Percentiles rank a stretch among this genome's conserved stretches.
These are phyloP conservation scores for Schwanniomyces polymorphus DNA, from an alignment of 805 yeast species.

Conservation along the genomic window DNA sequence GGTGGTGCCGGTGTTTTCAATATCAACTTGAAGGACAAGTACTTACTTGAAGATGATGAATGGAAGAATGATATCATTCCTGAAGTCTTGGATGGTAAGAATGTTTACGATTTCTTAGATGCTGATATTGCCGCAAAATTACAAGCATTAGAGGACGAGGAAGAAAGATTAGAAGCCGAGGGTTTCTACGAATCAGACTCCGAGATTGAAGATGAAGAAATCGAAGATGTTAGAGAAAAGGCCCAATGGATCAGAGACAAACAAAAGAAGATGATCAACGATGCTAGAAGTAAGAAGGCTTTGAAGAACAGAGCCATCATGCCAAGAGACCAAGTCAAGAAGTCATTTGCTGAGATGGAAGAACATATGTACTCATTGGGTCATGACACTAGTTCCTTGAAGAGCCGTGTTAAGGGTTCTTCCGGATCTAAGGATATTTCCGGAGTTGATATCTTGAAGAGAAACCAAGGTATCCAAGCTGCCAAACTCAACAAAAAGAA, in stretches of 20 bases:
- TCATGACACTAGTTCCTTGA: slow-evolving; percentile 72
- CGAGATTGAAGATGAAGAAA: slow-evolving; percentile 55
- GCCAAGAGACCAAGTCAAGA: slow-evolving; percentile 86
- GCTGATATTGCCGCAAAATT: slow-evolving; percentile 92
- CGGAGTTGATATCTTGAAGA: slow-evolving; percentile 82
- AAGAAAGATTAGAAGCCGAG: slow-evolving; percentile 86
- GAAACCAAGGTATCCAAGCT: slow-evolving; percentile 44
- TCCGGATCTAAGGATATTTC: slow-evolving; percentile 40
- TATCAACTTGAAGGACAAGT: slow-evolving; percentile 88
- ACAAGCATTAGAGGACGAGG: slow-evolving; percentile 95
- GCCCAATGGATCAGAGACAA: slow-evolving; percentile 95
- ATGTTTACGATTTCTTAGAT: slow-evolving; percentile 95
- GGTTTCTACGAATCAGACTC: slow-evolving; percentile 92
- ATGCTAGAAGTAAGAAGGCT: slow-evolving; percentile 82
- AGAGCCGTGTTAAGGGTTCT: slow-evolving; percentile 38
- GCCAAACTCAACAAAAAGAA: slow-evolving; percentile 45
- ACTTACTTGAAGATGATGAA: slow-evolving; percentile 89
- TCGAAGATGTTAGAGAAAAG: slow-evolving; percentile 72
- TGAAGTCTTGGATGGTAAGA: slow-evolving; percentile 92
- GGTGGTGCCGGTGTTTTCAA: slow-evolving; percentile 99
- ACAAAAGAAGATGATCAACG: slow-evolving; percentile 90
- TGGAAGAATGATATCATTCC: slow-evolving; percentile 99
- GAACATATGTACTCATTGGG: slow-evolving; percentile 87
- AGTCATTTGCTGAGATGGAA: slow-evolving; percentile 78
- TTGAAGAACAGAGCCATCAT: slow-evolving; percentile 82